These are phyloP conservation scores for Wallacemonas rigidus DNA, from an alignment of 208 protist species.

Conservation along the genomic window DNA sequence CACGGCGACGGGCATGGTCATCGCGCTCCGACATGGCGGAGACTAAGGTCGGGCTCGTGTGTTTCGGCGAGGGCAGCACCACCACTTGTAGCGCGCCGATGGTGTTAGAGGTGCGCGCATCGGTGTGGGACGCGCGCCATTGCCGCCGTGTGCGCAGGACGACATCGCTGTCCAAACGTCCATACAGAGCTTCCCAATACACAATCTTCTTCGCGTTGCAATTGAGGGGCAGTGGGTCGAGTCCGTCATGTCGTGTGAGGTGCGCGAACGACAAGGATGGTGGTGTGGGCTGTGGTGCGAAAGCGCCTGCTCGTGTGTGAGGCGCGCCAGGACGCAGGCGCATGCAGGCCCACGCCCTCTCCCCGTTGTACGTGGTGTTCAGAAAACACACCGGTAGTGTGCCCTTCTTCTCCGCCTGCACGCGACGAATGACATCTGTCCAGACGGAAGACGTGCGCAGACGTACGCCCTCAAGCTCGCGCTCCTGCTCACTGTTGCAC, in stretches of 20 bases:
- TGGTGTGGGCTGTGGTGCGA: not conserved
- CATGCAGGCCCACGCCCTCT: constrained; percentile 64
- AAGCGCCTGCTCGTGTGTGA: not conserved
- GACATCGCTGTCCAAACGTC: constrained; percentile 39
- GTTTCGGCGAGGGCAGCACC: no score
- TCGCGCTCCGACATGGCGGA: no score
- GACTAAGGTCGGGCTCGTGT: no score
- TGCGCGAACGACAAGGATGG: not conserved
- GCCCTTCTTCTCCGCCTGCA: constrained; percentile 49
- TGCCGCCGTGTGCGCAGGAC: constrained; percentile 5
- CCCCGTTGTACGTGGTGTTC: constrained; percentile 66
- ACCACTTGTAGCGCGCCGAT: not conserved
- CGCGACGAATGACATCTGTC: constrained; percentile 63
- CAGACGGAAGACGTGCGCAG: constrained; percentile 70
- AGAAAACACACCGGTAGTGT: constrained; percentile 61
- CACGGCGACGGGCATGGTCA: not conserved
- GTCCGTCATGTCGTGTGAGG: not conserved
- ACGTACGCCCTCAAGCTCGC: constrained; percentile 73
- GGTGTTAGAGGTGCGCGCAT: not conserved
- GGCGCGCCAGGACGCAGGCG: constrained; percentile 23
- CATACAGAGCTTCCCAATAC: constrained; percentile 75
- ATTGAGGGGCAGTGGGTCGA: constrained; percentile 39
- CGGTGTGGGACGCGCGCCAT: not conserved
- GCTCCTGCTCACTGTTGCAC: constrained; percentile 82
- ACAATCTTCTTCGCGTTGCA: constrained; percentile 76